Percentiles rank a stretch among this genome's conserved stretches.
Conservation (phyloP, 768 basidiomycete species). For the Hygrophoropsis aurantiaca region DNA sequence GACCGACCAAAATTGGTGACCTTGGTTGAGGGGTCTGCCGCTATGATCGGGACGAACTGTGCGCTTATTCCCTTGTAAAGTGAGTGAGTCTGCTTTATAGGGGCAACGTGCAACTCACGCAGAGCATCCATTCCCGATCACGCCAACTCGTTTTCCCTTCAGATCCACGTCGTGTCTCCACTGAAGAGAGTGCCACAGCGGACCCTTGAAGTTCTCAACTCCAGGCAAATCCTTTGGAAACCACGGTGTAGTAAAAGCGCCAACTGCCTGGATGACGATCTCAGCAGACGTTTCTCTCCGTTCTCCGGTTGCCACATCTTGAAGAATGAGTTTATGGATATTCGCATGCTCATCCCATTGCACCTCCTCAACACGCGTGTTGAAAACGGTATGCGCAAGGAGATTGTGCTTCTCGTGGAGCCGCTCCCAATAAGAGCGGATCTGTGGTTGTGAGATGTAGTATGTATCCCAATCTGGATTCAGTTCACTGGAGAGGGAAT, state of each 20-base stretch:
- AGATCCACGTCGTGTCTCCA: conserved; percentile 58
- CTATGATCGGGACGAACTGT: conserved; percentile 58
- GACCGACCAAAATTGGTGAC: conserved; percentile 61
- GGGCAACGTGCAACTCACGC: conserved; percentile 37
- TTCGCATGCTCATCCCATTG: conserved; percentile 46
- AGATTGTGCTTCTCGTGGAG: conserved; percentile 48
- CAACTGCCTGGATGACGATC: conserved; percentile 49
- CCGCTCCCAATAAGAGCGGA: conserved; percentile 49
- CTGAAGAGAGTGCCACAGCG: conserved; percentile 52
- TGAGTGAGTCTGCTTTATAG: conserved; percentile 5
- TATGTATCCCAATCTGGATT: conserved; percentile 52
- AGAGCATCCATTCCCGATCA: conserved; percentile 65
- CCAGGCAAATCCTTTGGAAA: conserved; percentile 46
- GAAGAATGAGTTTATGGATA: conserved; percentile 41
- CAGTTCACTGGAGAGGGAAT: conserved; percentile 52
- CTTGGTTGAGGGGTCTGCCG: conserved; percentile 46
- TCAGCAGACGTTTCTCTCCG: conserved; percentile 38
- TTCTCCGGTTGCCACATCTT: conserved; percentile 37
- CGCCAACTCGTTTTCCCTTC: conserved; percentile 52
- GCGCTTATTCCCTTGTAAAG: conserved; percentile 38
- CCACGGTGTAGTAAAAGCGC: conserved; percentile 46
- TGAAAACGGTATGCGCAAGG: conserved; percentile 38
- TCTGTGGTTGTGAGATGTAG: conserved; percentile 48
- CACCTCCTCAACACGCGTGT: conserved; percentile 38
- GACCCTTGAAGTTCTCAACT: conserved; percentile 46